Evolutionary conservation across 768 basidiomycete genomes (phyloP).

Genomic region (Lyophyllum decastes): DNA sequence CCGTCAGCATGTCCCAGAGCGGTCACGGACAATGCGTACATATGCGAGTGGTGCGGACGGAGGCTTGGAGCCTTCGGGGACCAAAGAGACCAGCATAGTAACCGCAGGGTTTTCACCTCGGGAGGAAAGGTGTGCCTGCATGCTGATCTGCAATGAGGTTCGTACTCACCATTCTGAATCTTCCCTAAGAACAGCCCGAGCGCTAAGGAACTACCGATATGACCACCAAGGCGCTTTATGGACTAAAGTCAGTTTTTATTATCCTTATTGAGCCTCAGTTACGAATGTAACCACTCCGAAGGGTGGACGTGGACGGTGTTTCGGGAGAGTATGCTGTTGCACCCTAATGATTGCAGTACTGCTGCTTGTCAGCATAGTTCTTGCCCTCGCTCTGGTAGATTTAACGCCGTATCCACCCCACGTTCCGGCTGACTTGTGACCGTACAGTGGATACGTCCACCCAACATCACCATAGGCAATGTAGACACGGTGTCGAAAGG

Average conservation of each 20-base stretch:
- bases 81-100: slow-evolving; percentile 11
- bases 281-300: slow-evolving; percentile 21
- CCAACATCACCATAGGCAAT: slow-evolving; percentile 59
- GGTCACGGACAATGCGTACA: slow-evolving; percentile 18
- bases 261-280: not conserved
- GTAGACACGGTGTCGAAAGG: slow-evolving; percentile 39
- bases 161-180: not conserved
- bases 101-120: slow-evolving; percentile 2
- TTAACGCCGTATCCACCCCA: not conserved
- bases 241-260: slow-evolving; percentile 51
- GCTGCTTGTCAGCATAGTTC: slow-evolving; percentile 62
- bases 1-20: slow-evolving; percentile 28
- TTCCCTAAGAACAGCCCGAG: slow-evolving; percentile 34
- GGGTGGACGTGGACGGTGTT: slow-evolving; percentile 62
- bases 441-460: slow-evolving; percentile 75
- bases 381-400: slow-evolving; percentile 69
- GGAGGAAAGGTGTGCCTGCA: slow-evolving; percentile 13
- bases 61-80: slow-evolving; percentile 8
- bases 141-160: not conserved
- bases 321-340: slow-evolving; percentile 77
- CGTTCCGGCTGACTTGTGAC: not conserved
- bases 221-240: slow-evolving; percentile 66
- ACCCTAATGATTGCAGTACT: slow-evolving; percentile 67
- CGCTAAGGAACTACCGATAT: slow-evolving; percentile 52
- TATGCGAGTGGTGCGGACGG: slow-evolving; percentile 4